Percentiles rank a stretch among this genome's conserved stretches.
These are phyloP conservation scores for Parietaria judaica DNA, from an alignment of 306 rosid genomes.

Conservation along the genomic window DNA sequence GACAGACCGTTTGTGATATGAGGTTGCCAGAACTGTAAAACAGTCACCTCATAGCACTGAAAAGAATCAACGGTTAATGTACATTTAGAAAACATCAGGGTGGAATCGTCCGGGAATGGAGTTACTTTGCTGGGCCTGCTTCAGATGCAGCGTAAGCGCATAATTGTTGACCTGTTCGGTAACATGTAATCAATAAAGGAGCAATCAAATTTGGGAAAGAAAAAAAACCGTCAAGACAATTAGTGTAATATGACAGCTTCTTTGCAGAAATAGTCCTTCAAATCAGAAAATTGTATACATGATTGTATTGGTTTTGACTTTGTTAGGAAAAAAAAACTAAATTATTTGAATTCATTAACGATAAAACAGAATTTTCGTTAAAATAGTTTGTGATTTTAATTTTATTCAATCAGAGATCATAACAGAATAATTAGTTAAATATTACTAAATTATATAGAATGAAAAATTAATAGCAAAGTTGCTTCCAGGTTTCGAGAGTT, in stretches of 20 bases:
- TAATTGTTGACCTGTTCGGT: slow-evolving; percentile 59
- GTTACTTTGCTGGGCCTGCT: slow-evolving; percentile 78
- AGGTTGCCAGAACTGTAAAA: not conserved
- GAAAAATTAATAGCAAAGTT: not conserved
- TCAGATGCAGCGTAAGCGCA: slow-evolving; percentile 75
- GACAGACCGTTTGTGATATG: not conserved
- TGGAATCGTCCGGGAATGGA: slow-evolving; percentile 76
- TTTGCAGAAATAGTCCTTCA: too few relatives aligned
- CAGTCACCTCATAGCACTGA: not conserved
- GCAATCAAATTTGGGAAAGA: not conserved
- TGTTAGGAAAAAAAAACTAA: too few relatives aligned
- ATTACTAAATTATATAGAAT: not conserved
- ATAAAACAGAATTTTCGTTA: too few relatives aligned
- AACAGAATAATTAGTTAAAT: not conserved
- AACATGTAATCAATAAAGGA: not conserved
- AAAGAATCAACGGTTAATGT: not conserved
- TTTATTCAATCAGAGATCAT: too few relatives aligned
- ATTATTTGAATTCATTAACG: too few relatives aligned
- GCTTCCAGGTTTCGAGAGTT: not conserved
- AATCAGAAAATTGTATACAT: too few relatives aligned
- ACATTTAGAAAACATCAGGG: slow-evolving; percentile 66
- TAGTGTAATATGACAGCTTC: too few relatives aligned
- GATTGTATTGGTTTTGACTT: too few relatives aligned
- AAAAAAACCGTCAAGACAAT: too few relatives aligned
- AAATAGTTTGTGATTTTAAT: too few relatives aligned